These are phyloP conservation scores for Corylus heterophylla DNA, from an alignment of 306 rosid genomes.

Conservation along the genomic window DNA sequence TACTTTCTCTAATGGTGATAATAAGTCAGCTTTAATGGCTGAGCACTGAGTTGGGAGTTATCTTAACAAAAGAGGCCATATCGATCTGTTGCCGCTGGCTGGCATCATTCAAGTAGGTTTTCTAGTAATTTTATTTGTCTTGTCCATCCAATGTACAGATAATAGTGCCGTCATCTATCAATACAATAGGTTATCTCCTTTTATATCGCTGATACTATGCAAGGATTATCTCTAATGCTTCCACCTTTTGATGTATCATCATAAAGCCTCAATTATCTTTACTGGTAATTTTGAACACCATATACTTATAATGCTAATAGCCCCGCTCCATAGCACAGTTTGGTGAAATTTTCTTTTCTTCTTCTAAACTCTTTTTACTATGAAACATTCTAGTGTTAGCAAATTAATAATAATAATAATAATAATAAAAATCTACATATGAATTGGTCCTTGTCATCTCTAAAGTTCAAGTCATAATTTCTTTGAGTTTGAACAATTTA, in stretches of 20 bases:
- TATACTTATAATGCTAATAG: neutral
- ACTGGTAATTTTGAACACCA: conserved; percentile 17
- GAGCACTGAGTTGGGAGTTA: conserved; percentile 43
- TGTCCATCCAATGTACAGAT: conserved; percentile 62
- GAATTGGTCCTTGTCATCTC: neutral
- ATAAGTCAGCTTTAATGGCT: conserved; percentile 55
- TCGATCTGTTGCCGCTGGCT: conserved; percentile 29
- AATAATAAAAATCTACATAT: neutral
- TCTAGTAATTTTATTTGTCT: conserved; percentile 39
- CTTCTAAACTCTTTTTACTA: neutral
- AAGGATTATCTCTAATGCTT: conserved; percentile 13
- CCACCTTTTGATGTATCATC: conserved; percentile 21
- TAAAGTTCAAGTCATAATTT: neutral
- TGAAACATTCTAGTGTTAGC: neutral
- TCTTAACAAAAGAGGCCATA: conserved; percentile 30
- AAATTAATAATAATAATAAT: neutral
- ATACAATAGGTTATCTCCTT: conserved; percentile 41
- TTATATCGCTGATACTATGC: conserved; percentile 29
- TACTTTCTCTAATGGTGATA: conserved; percentile 58
- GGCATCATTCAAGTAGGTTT: conserved; percentile 45
- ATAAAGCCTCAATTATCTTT: conserved; percentile 15
- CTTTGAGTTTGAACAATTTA: neutral
- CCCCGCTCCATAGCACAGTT: neutral
- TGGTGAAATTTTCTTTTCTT: conserved; percentile 1
- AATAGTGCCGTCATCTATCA: conserved; percentile 43